A percentile compares a stretch with the other conserved stretches of the same genome.
Evolutionary conservation across 2,329 filamentous ascomycete species (phyloP).

Genomic region (Karstenula rhodostoma): DNA sequence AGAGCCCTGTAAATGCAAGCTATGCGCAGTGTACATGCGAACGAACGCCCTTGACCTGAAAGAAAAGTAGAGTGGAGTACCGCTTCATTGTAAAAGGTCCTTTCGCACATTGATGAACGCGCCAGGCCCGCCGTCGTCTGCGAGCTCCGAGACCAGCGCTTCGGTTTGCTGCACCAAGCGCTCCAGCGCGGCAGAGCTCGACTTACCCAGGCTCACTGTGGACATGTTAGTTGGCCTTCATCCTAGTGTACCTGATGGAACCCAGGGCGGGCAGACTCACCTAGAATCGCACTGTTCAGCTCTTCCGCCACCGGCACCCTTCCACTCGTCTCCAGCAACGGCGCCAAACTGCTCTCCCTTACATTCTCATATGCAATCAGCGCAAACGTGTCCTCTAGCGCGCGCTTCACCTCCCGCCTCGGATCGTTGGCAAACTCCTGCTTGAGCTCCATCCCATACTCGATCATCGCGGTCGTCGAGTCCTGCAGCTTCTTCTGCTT

Average conservation of each 20-base stretch:
- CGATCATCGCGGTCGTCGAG: slow-evolving; percentile 73
- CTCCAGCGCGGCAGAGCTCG: slow-evolving; percentile 84
- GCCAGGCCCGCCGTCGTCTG: slow-evolving; percentile 79
- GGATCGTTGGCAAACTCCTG: slow-evolving; percentile 78
- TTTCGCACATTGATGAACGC: slow-evolving; percentile 76
- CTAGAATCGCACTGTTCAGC: slow-evolving; percentile 89
- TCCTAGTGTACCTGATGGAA: no score
- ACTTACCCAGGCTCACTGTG: slow-evolving; percentile 89
- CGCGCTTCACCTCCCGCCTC: slow-evolving; percentile 73
- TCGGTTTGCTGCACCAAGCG: slow-evolving; percentile 85
- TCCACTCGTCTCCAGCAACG: slow-evolving; percentile 78
- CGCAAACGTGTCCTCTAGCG: slow-evolving; percentile 85
- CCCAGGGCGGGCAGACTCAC: slow-evolving; percentile 65
- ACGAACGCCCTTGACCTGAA: background rate
- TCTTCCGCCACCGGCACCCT: slow-evolving; percentile 87
- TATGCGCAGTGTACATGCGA: slow-evolving; percentile 2
- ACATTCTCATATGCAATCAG: slow-evolving; percentile 88
- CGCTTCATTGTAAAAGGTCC: slow-evolving; percentile 41
- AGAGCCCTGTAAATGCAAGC: slow-evolving; percentile 12
- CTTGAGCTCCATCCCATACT: slow-evolving; percentile 81
- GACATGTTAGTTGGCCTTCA: slow-evolving; percentile 30
- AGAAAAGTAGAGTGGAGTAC: no score
- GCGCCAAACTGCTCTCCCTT: slow-evolving; percentile 76
- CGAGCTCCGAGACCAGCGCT: slow-evolving; percentile 82
- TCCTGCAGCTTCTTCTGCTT: slow-evolving; percentile 46